phyloP scores from a whole-genome alignment of 352 stramenopile genomes.

The Thraustochytrium striatum region DNA sequence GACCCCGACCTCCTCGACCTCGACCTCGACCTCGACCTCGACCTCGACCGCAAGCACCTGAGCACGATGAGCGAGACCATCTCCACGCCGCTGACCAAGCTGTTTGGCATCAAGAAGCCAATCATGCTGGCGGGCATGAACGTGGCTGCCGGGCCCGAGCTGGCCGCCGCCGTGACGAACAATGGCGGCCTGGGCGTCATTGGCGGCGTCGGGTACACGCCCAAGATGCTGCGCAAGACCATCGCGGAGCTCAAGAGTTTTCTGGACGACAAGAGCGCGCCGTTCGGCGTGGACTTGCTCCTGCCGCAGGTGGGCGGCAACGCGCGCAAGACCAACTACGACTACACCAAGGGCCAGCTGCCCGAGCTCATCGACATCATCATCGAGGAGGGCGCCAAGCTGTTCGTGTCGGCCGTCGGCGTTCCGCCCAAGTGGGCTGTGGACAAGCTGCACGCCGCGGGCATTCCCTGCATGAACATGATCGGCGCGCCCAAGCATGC shows the following conservation, averaged over 20 bases:
- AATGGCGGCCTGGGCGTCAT: constrained; percentile 41
- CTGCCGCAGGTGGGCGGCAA: constrained; percentile 48
- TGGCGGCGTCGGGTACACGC: constrained; percentile 46
- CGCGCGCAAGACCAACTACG: constrained; percentile 46
- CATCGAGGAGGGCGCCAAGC: constrained; percentile 37
- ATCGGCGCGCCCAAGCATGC: constrained; percentile 38
- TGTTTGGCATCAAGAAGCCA: constrained; percentile 34
- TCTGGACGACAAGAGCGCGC: constrained; percentile 50
- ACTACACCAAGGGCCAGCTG: constrained; percentile 49
- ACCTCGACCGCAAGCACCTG: neutral
- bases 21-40: neutral
- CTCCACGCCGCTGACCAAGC: constrained; percentile 44
- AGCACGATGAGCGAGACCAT: constrained; percentile 41
- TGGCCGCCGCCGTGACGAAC: constrained; percentile 45
- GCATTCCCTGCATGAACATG: constrained; percentile 40
- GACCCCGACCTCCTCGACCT: too few relatives aligned
- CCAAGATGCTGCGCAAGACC: constrained; percentile 37
- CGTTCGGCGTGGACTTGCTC: constrained; percentile 47
- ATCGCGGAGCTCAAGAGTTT: constrained; percentile 45
- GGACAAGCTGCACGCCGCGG: constrained; percentile 44
- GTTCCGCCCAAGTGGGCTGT: constrained; percentile 48
- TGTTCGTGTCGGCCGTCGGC: constrained; percentile 48
- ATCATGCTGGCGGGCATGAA: constrained; percentile 50
- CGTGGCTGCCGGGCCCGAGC: constrained; percentile 36
- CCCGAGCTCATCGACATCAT: constrained; percentile 46